Base-by-base conservation (phyloP, 1,284 basidiomycete species). In the Neolentinus lepideus region DNA sequence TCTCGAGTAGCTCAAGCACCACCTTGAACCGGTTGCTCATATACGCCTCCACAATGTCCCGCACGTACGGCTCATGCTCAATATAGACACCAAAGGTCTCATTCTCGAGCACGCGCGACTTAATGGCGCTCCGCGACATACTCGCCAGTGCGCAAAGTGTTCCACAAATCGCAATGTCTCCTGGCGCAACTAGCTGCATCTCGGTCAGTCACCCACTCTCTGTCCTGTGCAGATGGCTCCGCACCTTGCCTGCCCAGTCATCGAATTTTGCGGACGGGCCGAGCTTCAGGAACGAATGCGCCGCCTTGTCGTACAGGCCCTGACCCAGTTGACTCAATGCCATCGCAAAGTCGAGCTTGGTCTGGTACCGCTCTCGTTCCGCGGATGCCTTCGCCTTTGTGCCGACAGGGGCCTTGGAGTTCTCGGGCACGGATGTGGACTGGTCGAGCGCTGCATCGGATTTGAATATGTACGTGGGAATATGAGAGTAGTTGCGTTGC, bases 391-490 rank as follows among this genome's bases (percentile, higher is more conserved):
- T 81, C 24, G 67, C 57, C 59, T 74, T 71, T 46, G 73, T 70
- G 14, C 70, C 55, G 33, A 67, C 62, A 46, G 58, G 56, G 21
- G 61, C 58, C 16, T 57, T 56, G 22, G 63, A 58, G 26, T 64
- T 63, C n/a, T 66, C 68, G 27, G 67, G 61, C 21, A 64, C 56
- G 2, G 63, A 58, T n/a, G 60, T 64, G 2, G 80, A 74, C 1
- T 85, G 79, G 51, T 94, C 91, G 26, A 95, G 75, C 1, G 92
- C 90, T 0, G 88, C 84, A 56, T 94, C 92, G 8, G 92, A 93
- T 71, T 96, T 96, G 80, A 87, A 92, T 45, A 94, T 84, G 66
- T 94, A 94, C 2, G 90, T 92, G 16, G 85, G 77, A 43, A 95
- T 80, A 63, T 92, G 90, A 0, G 84, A 74, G 68, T 90, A 94